Conservation (phyloP, 2,329 filamentous ascomycete species). For the Periconia digitata region DNA sequence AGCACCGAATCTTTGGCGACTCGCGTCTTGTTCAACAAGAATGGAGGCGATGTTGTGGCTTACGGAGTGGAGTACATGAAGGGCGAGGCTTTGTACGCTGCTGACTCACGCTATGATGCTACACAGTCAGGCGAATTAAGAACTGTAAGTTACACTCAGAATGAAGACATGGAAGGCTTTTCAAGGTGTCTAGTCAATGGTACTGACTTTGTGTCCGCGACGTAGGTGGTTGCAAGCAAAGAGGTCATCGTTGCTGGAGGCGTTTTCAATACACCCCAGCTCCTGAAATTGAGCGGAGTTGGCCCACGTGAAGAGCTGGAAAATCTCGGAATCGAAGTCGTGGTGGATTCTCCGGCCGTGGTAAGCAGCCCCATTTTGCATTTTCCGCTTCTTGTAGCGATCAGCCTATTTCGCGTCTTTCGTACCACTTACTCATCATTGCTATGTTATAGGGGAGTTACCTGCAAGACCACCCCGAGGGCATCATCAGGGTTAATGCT, state of each 20-base stretch:
- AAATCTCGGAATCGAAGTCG: not conserved
- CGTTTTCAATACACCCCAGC: constrained; percentile 57
- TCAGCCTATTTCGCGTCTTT: not conserved
- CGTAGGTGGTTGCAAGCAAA: not conserved
- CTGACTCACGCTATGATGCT: constrained; percentile 3
- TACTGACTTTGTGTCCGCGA: too few relatives aligned
- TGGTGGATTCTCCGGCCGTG: constrained; percentile 40
- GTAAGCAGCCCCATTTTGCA: constrained; percentile 47
- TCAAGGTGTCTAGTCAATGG: too few relatives aligned
- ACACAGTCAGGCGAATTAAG: not conserved
- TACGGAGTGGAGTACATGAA: constrained; percentile 55
- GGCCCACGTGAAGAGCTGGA: constrained; percentile 35
- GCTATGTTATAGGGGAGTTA: constrained; percentile 34
- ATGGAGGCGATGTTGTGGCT: constrained; percentile 42
- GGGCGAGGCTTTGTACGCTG: constrained; percentile 48
- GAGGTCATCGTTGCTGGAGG: constrained; percentile 62
- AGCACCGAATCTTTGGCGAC: constrained; percentile 7
- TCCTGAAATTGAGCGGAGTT: constrained; percentile 63
- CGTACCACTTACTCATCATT: not conserved
- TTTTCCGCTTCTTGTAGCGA: not conserved
- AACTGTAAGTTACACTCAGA: too few relatives aligned
- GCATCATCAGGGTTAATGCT: constrained; percentile 46
- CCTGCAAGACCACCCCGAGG: constrained; percentile 61
- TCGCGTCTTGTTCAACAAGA: constrained; percentile 2
- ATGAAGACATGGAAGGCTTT: too few relatives aligned